Evolutionary conservation across 2,329 filamentous ascomycete genomes (phyloP), one percentile per base, ranked within the genome.

Genomic region (Stagonosporopsis vannaccii): DNA sequence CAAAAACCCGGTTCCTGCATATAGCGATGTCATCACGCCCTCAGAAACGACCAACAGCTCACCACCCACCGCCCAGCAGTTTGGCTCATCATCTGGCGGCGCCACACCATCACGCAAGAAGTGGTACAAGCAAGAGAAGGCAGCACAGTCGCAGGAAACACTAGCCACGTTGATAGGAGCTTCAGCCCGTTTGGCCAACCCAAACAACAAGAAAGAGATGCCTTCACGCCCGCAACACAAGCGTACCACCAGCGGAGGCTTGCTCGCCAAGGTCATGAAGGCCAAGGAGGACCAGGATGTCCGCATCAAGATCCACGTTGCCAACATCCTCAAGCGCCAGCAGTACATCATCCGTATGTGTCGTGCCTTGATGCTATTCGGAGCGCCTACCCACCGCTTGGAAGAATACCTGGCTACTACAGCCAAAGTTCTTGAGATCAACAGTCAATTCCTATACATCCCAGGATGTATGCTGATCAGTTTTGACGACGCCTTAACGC

Each of bases 391-490:
- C 0, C 93, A 97, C 76, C 87, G 93, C 4, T 81, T 97, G 15
- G 93, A 97, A 75, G 90, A 96, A 71, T 96, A 96, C 73, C 88
- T 97, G 84, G 87, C 85, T 53, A 95, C 92, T 87, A 92, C 90
- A 6, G 89, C 92, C 2, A 85, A 90, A 23, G 90, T 94, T 1
- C 84, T 97, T 20, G 90, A 92, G 73, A 92, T 96, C 19, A 90
- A 96, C 64, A 89, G 89, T 23, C 91, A 96, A 68, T 97, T 94
- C 64, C 80, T 97, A 15, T 97, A 97, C 70, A 85, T 97, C 6
- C 92, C 92, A 0, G 91, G 90, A 0, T 95, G 90, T 69, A 97
- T 97, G 92, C 89, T 97, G 57, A 90, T 96, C 70, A 94, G 90
- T 4, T 96, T 97, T 69, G 92, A 86, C 68, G 90, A 93, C 71